These are phyloP conservation scores for Neofusicoccum cordaticola DNA, from an alignment of 2,329 filamentous ascomycete species.

Conservation along the genomic window DNA sequence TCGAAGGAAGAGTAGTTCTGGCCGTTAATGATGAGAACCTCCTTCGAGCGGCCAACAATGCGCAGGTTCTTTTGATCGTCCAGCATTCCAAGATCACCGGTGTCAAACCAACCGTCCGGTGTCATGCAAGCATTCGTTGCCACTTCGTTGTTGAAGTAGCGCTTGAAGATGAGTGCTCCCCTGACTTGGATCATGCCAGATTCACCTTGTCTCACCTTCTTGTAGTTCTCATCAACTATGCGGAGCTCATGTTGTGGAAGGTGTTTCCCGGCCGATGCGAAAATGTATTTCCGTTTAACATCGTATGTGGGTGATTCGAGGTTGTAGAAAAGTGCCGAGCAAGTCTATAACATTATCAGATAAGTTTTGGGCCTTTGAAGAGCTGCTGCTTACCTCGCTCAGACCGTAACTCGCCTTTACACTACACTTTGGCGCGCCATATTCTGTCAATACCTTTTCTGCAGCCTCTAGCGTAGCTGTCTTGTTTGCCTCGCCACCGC, in stretches of 20 bases:
- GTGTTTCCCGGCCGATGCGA: conserved; percentile 39
- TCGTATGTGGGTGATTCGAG: conserved; percentile 43
- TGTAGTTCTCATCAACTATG: background rate
- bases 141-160: conserved; percentile 33
- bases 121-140: conserved; percentile 26
- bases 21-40: conserved; percentile 29
- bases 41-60: conserved; percentile 27
- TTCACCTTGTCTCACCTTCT: background rate
- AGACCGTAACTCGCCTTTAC: conserved; percentile 16
- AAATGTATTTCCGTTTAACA: conserved; percentile 23
- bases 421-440: conserved; percentile 26
- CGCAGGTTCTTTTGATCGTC: conserved; percentile 25
- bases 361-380: no score
- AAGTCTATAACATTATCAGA: conserved; percentile 1
- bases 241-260: conserved; percentile 13
- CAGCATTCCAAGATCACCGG: conserved; percentile 25
- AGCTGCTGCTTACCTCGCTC: conserved; percentile 15
- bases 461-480: conserved; percentile 31
- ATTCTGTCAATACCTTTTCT: conserved; percentile 28
- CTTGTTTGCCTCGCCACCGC: conserved; percentile 49
- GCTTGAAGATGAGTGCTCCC: conserved; percentile 40
- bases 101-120: conserved; percentile 28
- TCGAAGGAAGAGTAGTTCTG: conserved; percentile 26
- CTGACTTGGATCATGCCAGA: conserved; percentile 21
- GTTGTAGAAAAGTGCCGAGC: conserved; percentile 36